Evolutionary conservation across 768 basidiomycete genomes (phyloP), one percentile per base, ranked within the genome.

Genomic region (Termitomyces sp.): DNA sequence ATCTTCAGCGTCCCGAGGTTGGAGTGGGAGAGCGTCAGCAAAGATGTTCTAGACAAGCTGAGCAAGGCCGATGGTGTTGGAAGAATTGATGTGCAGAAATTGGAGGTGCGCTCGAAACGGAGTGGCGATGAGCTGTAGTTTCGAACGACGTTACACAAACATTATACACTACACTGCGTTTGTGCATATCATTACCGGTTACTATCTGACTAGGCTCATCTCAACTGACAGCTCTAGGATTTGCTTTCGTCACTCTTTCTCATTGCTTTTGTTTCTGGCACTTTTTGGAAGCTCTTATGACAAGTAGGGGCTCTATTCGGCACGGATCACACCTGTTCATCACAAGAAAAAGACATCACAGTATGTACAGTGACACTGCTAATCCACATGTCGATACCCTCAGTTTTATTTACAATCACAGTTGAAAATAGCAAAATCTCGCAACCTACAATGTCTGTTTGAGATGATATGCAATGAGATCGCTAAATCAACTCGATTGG

Each of bases 61-160:
- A 56, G 58, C 29, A 51, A 41, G 13, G 53, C 47, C 3, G 54
- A 63, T 13, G 68, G 66, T 2, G 64, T 71, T 15, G 36, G 63
- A 35, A 62, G 67, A 35, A 63, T 70, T 3, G 68, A 70, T 47
- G 63, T 70, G 27, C 68, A 70, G 57, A 56, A 64, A 36, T 55
- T 57, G 7, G 53, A 56, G 45, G 59, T 60, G 42, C 57, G 70
- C 36, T 57, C 57, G 38, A 67, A 63, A 56, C 60, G 68, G 41
- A 59, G 53, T 7, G 61, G 60, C 11, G 70, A 71, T 48, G 70
- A 71, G 51, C 60, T 64, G 23, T 64, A 51, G 44, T 22, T 15
- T 41, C 23, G 76, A 29, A 44, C 5, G 25, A n/a, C n/a, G n/a
- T n/a, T 10, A 29, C 29, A 3, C 29, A 29, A 9, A 29, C 29